phyloP scores from a whole-genome alignment of 768 basidiomycete genomes.

The Collybiopsis luxurians region DNA sequence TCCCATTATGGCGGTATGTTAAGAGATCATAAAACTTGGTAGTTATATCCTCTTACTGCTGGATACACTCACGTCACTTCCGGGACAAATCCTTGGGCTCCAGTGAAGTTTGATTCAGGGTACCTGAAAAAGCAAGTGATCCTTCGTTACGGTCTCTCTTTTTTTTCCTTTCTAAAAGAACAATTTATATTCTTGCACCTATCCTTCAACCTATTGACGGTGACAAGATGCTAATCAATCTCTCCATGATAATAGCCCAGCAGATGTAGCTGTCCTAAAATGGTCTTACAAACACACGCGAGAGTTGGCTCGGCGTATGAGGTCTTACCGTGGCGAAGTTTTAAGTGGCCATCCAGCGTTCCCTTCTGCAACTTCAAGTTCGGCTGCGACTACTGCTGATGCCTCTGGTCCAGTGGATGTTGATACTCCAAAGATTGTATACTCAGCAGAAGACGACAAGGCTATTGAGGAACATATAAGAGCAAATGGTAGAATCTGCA shows the following conservation, averaged over 20 bases:
- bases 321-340: slow-evolving; percentile 18
- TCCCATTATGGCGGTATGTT: too few species aligned
- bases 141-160: too few species aligned
- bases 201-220: too few species aligned
- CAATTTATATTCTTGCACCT: too few species aligned
- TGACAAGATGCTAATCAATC: slow-evolving; percentile 11
- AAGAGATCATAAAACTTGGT: not conserved
- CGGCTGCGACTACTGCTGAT: slow-evolving; percentile 1
- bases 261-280: slow-evolving; percentile 22
- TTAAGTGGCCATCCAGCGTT: slow-evolving; percentile 14
- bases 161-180: too few species aligned
- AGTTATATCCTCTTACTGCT: not conserved
- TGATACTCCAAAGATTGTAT: slow-evolving; percentile 18
- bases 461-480: slow-evolving; percentile 18
- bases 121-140: not conserved
- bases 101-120: not conserved
- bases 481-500: slow-evolving; percentile 12
- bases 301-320: slow-evolving; percentile 35
- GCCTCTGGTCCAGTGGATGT: slow-evolving; percentile 15
- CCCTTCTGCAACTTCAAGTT: slow-evolving; percentile 9
- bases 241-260: not conserved
- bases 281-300: slow-evolving; percentile 24
- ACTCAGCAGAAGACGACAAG: slow-evolving; percentile 23
- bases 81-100: not conserved
- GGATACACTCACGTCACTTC: not conserved